Base-by-base conservation (phyloP, 345 rosid species). In the Chamaenerion angustifolium region DNA sequence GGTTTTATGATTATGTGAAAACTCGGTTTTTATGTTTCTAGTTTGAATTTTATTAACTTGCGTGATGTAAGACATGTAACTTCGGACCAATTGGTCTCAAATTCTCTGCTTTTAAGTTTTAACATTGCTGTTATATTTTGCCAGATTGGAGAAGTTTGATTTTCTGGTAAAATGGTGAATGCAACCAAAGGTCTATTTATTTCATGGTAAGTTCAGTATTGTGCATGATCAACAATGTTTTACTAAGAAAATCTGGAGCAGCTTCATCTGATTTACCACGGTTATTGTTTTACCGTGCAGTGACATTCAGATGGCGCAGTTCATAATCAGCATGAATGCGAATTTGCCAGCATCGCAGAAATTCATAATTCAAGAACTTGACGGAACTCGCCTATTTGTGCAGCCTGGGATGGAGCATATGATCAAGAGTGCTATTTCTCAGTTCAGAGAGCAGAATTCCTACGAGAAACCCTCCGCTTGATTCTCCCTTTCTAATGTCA, bases 171-270 rank as follows among this genome's bases (percentile, higher is more conserved):
- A 47, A 87, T 87, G 95, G 93, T 83, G 40, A 87, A 81, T 47
- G 95, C 95, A 7, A 87, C 82, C 48, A 80, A 83, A 72, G 93
- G 95, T 55, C 70, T 83, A 45, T 79, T 86, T 64, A 64, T 86
- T 46, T 71, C 93, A 51, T 86, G 84, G 95, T 86, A 59, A 73
- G 51, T 0, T 42, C 10, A 16, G 21, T 10, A 13, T 23, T 42
- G 1, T 16, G 57, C 42, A 14, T 48, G 37, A 31, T 31, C 37
- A 31, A 31, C 37, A 31, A 31, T 4, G 3, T 31, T 31, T 7
- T 31, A 49, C 14, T 17, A 4, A 12, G 12, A 48, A 48, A 13
- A 8, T 53, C 47, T 21, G 14, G 8, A 17, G 46, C 45, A 17
- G 3, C 5, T 40, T 41, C 42, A 18, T 11, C 5, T 43, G 14